Conservation (phyloP, 2,329 filamentous ascomycete species). For the Didymella exigua region DNA sequence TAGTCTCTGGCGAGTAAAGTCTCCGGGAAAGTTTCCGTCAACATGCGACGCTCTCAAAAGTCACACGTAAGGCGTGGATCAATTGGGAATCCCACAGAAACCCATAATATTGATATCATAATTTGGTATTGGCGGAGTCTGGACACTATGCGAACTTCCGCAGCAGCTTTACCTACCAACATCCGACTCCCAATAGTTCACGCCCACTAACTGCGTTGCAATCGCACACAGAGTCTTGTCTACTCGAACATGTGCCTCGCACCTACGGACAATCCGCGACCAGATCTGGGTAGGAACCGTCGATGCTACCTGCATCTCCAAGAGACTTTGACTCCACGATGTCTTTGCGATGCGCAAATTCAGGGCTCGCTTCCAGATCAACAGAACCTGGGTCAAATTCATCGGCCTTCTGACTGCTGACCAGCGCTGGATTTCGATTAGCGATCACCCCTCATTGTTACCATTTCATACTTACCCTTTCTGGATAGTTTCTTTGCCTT, state of each 20-base stretch:
- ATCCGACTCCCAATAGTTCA: background rate
- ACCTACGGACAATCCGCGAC: too few relatives aligned
- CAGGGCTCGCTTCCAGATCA: background rate
- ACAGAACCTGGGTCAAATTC: background rate
- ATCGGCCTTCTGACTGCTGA: background rate
- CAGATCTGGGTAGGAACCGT: background rate
- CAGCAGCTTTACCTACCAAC: background rate
- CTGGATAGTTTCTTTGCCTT: background rate
- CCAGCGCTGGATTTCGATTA: background rate
- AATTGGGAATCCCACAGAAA: background rate
- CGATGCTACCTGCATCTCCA: background rate
- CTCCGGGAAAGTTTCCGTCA: conserved; percentile 9
- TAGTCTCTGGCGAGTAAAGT: background rate
- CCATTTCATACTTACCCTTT: background rate
- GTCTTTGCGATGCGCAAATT: background rate
- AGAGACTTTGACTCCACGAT: background rate
- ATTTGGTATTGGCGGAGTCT: too few relatives aligned
- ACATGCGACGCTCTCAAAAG: background rate
- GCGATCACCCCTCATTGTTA: background rate
- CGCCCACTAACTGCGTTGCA: too few relatives aligned
- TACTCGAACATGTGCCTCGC: too few relatives aligned
- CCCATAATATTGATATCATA: background rate
- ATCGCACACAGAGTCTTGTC: too few relatives aligned
- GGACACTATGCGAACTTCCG: too few relatives aligned
- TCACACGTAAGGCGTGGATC: background rate